phyloP scores from a whole-genome alignment of 1,284 basidiomycete species.

The Puccinia triticina region DNA sequence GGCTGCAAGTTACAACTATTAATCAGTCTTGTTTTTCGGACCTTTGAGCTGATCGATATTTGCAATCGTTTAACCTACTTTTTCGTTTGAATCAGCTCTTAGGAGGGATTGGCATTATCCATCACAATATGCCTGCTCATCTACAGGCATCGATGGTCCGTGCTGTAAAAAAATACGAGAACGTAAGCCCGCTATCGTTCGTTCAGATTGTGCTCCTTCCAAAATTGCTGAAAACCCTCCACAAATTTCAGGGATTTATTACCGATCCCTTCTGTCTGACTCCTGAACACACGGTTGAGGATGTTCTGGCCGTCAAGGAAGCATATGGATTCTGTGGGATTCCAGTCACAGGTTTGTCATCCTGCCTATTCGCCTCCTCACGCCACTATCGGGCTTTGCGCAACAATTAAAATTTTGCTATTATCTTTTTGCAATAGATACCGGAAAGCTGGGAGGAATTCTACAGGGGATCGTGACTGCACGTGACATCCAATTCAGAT shows the following conservation, averaged over 20 bases:
- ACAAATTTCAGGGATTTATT: constrained; percentile 84
- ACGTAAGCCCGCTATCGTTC: constrained; percentile 13
- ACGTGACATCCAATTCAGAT: constrained; percentile 92
- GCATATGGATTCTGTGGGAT: constrained; percentile 94
- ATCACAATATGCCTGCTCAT: constrained; percentile 89
- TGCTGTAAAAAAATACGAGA: constrained; percentile 78
- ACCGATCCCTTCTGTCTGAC: constrained; percentile 86
- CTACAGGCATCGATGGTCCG: constrained; percentile 95
- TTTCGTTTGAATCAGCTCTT: constrained; percentile 68
- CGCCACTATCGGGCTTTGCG: too few species aligned
- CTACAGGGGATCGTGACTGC: constrained; percentile 95
- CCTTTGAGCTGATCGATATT: not conserved
- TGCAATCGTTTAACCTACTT: constrained; percentile 54
- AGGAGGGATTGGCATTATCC: constrained; percentile 97
- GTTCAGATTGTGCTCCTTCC: not conserved
- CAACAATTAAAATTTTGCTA: not conserved
- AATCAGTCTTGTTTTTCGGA: not conserved
- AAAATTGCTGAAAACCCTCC: not conserved
- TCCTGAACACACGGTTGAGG: constrained; percentile 76
- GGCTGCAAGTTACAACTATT: constrained; percentile 66
- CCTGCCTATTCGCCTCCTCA: constrained; percentile 2
- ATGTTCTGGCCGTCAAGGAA: constrained; percentile 91
- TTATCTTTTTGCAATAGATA: constrained; percentile 67
- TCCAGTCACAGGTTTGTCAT: constrained; percentile 83
- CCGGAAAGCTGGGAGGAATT: constrained; percentile 82